Base-by-base conservation (phyloP, 2,329 filamentous ascomycete genomes). In the Elsinoe necatrix region DNA sequence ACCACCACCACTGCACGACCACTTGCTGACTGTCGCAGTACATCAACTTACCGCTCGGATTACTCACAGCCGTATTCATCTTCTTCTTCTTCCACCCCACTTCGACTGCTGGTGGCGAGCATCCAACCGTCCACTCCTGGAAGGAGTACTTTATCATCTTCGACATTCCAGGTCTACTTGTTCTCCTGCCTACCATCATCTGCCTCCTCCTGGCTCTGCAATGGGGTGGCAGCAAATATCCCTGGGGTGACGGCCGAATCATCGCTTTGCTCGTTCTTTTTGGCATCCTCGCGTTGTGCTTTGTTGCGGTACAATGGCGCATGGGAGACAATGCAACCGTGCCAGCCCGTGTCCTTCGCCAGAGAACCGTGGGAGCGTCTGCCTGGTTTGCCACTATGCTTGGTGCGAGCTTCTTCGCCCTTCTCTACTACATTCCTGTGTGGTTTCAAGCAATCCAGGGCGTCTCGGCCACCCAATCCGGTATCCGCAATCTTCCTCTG, bases 1-100 rank as follows among this genome's bases (percentile, higher is more conserved):
- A n/a, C n/a, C n/a, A n/a, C n/a, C n/a, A n/a, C n/a, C n/a, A n/a
- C n/a, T n/a, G n/a, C n/a, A n/a, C n/a, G 27, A 29, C 9, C 14
- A 37, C 14, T 4, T 3, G 34, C 34, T 37, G 34, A 37, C 34
- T 37, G 4, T 37, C 12, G 9, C 34, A 45, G 41, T 77, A 75
- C 57, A 78, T 80, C 64, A 80, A 81, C 60, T 67, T 81, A 1
- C 78, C 78, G 0, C 72, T 81, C 41, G 76, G 75, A 14, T 71
- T 68, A 2, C 63, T 77, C 14, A 76, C 75, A 0, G 35, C 65
- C 39, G 45, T 62, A 2, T 67, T 70, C 61, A 69, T 71, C 57
- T 52, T 66, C 57, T 60, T 71, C 62, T 68, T 70, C 61, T 68
- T 69, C 61, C 58, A 66, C 35, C 65, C 66, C 0, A 57, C n/a